These are phyloP conservation scores for Thraustotheca clavata DNA, from an alignment of 352 stramenopile species.

Conservation along the genomic window DNA sequence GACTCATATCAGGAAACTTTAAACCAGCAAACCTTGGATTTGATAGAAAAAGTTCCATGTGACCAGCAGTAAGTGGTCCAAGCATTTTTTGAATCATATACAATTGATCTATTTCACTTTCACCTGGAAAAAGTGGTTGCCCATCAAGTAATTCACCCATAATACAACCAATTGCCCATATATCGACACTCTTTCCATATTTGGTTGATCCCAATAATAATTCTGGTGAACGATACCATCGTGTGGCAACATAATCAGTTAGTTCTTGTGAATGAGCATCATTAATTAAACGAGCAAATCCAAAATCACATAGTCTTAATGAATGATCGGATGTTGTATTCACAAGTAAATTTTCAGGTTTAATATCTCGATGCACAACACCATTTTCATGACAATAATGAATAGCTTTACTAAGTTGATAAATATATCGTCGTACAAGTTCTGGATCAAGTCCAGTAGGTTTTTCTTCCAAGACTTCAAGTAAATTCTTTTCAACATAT, in stretches of 20 bases:
- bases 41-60: constrained; percentile 87
- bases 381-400: constrained; percentile 53
- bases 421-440: constrained; percentile 43
- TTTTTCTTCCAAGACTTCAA: constrained; percentile 77
- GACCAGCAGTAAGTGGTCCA: constrained; percentile 70
- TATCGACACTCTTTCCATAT: constrained; percentile 49
- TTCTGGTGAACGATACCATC: constrained; percentile 62
- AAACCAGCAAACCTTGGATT: constrained; percentile 89
- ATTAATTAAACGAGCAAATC: constrained; percentile 45
- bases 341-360: constrained; percentile 72
- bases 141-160: constrained; percentile 79
- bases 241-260: constrained; percentile 68
- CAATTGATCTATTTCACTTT: constrained; percentile 37
- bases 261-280: constrained; percentile 29
- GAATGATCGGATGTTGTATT: constrained; percentile 31
- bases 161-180: constrained; percentile 74
- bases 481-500: constrained; percentile 58
- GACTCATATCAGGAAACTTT: constrained; percentile 89
- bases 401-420: constrained; percentile 56
- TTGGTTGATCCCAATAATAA: constrained; percentile 44
- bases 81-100: constrained; percentile 39
- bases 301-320: constrained; percentile 77
- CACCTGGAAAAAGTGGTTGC: constrained; percentile 79
- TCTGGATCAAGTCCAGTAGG: constrained; percentile 68
- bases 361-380: constrained; percentile 75